Evolutionary conservation across 495 filamentous ascomycete species (phyloP).

Genomic region (Aspergillus diversus): DNA sequence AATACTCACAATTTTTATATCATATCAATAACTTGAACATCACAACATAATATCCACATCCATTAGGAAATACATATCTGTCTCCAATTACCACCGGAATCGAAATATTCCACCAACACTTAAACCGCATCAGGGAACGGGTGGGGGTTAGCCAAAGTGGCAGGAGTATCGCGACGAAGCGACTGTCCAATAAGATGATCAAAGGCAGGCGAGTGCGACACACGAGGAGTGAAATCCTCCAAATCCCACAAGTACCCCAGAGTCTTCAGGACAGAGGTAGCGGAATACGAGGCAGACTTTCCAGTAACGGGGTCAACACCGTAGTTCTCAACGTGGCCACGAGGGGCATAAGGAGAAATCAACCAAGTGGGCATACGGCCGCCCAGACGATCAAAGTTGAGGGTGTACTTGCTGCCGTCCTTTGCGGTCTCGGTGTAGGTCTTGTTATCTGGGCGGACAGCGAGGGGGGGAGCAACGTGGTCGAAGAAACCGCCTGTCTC

Average conservation of each 20-base stretch:
- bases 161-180: slow-evolving; percentile 1
- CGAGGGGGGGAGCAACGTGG: slow-evolving; percentile 51
- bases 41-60: too few species aligned
- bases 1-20: too few species aligned
- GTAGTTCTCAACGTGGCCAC: slow-evolving; percentile 13
- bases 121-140: slow-evolving; percentile 15
- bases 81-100: too few species aligned
- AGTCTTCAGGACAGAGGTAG: slow-evolving; percentile 16
- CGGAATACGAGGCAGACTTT: slow-evolving; percentile 1
- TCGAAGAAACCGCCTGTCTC: slow-evolving; percentile 55
- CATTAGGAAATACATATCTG: too few species aligned
- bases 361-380: slow-evolving; percentile 52
- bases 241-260: slow-evolving; percentile 16
- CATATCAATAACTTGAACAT: too few species aligned
- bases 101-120: not conserved
- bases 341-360: slow-evolving; percentile 44
- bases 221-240: slow-evolving; percentile 12
- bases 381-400: slow-evolving; percentile 52
- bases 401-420: slow-evolving; percentile 45
- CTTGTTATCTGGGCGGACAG: slow-evolving; percentile 41
- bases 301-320: slow-evolving; percentile 15
- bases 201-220: slow-evolving; percentile 15
- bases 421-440: slow-evolving; percentile 48
- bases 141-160: slow-evolving; percentile 5
- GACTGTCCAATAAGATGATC: slow-evolving; percentile 11